Evolutionary conservation across 2,329 filamentous ascomycete species (phyloP).

Genomic region (Chaetomium sp.): DNA sequence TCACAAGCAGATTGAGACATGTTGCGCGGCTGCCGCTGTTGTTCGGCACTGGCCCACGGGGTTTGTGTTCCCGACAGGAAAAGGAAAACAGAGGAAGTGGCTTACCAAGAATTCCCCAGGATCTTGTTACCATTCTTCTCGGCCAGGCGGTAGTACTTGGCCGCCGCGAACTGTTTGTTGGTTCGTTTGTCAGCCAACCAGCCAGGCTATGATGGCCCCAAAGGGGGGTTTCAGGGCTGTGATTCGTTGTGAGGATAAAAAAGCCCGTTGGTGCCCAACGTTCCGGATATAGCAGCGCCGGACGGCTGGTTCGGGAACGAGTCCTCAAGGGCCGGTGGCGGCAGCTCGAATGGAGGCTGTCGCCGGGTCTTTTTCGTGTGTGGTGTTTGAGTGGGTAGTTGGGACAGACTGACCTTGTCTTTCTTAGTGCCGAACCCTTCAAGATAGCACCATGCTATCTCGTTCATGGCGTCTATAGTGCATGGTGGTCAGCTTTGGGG

Average conservation of each 20-base stretch:
- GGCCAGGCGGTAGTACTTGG: conserved; percentile 88
- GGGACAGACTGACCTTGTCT: conserved; percentile 76
- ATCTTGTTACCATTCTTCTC: conserved; percentile 88
- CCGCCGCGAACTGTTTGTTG: conserved; percentile 67
- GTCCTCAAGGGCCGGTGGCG: conserved; percentile 7
- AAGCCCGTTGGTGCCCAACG: conserved; percentile 30
- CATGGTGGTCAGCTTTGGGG: conserved; percentile 36
- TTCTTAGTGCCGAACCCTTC: conserved; percentile 98
- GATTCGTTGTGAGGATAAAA: conserved; percentile 37
- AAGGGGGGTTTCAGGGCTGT: conserved; percentile 26
- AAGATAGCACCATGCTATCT: conserved; percentile 92
- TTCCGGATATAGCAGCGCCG: conserved; percentile 22
- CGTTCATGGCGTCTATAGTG: conserved; percentile 85
- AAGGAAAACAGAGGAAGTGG: not conserved
- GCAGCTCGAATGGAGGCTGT: conserved; percentile 18
- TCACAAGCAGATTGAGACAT: not conserved
- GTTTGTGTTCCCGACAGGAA: not conserved
- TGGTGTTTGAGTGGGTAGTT: not conserved
- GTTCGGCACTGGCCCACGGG: not conserved
- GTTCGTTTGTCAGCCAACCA: conserved; percentile 41
- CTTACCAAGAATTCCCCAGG: conserved; percentile 90
- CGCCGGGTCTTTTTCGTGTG: not conserved
- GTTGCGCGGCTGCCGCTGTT: not conserved
- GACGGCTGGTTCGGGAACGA: not conserved
- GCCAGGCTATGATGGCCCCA: conserved; percentile 45